phyloP scores from a whole-genome alignment of 176 grass and related monocot species.

The Raddia distichophylla region DNA sequence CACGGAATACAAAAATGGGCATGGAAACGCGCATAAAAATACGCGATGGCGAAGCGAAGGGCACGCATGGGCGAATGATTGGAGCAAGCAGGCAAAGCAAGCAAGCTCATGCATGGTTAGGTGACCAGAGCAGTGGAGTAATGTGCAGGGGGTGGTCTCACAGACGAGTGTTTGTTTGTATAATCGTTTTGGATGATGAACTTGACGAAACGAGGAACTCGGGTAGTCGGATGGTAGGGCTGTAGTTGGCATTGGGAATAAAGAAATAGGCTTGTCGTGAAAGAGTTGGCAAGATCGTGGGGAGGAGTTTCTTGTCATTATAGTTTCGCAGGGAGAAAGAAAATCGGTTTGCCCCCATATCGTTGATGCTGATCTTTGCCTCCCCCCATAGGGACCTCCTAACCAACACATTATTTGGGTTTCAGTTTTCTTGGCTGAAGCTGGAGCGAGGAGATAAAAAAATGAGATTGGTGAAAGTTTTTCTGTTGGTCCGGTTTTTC shows the following conservation, averaged over 20 bases:
- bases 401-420: not conserved
- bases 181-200: slow-evolving; percentile 28
- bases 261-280: slow-evolving; percentile 34
- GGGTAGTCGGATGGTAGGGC: slow-evolving; percentile 42
- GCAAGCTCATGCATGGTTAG: slow-evolving; percentile 45
- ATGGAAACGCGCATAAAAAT: slow-evolving; percentile 8
- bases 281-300: slow-evolving; percentile 61
- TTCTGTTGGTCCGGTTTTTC: slow-evolving; percentile 11
- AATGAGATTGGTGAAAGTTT: slow-evolving; percentile 3
- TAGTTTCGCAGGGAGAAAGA: slow-evolving; percentile 28
- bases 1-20: slow-evolving; percentile 36
- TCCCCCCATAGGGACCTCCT: slow-evolving; percentile 23
- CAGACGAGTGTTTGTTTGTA: slow-evolving; percentile 19
- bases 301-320: slow-evolving; percentile 49
- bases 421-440: slow-evolving; percentile 3
- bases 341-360: slow-evolving; percentile 37
- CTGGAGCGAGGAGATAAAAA: not conserved
- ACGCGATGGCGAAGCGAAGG: slow-evolving; percentile 6
- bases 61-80: slow-evolving; percentile 18
- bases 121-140: slow-evolving; percentile 19
- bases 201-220: slow-evolving; percentile 7
- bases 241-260: slow-evolving; percentile 16
- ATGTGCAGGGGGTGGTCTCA: slow-evolving; percentile 34
- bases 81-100: slow-evolving; percentile 19
- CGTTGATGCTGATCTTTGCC: slow-evolving; percentile 60